Evolutionary conservation across 2,329 filamentous ascomycete species (phyloP).

Genomic region (Fusarium proliferatum): DNA sequence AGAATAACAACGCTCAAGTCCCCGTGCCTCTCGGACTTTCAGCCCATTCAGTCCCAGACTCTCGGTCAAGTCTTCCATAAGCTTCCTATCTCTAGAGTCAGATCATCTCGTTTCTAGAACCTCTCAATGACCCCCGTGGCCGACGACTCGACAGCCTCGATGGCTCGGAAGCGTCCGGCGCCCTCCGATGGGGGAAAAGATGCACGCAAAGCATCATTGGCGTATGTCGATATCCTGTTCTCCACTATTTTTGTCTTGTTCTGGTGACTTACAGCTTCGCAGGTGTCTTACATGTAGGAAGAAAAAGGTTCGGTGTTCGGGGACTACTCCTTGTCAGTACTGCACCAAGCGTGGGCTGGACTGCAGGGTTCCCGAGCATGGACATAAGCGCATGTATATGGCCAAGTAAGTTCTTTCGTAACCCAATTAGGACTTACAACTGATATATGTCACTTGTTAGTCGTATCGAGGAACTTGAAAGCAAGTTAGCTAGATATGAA

Average conservation of each 20-base stretch:
- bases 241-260: constrained; percentile 21
- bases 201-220: constrained; percentile 41
- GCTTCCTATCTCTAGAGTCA: background rate
- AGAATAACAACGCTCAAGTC: constrained; percentile 32
- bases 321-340: constrained; percentile 43
- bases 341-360: constrained; percentile 43
- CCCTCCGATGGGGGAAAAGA: constrained; percentile 35
- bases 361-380: constrained; percentile 44
- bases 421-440: background rate
- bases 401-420: constrained; percentile 34
- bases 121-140: constrained; percentile 22
- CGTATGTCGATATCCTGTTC: constrained; percentile 32
- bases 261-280: background rate
- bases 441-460: background rate
- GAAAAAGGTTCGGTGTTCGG: constrained; percentile 44
- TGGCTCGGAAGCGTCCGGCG: constrained; percentile 42
- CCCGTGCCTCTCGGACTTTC: constrained; percentile 19
- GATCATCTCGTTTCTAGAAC: background rate
- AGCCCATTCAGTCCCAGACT: constrained; percentile 5
- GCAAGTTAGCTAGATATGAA: constrained; percentile 41
- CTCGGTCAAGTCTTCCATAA: constrained; percentile 28
- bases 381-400: constrained; percentile 44
- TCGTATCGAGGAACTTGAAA: constrained; percentile 44
- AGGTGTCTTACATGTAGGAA: constrained; percentile 45
- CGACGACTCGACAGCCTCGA: constrained; percentile 29